A percentile compares a stretch with the other conserved stretches of the same genome.
Conservation (phyloP, 2,329 filamentous ascomycete species). For the Sarocladiaceae sp. region DNA sequence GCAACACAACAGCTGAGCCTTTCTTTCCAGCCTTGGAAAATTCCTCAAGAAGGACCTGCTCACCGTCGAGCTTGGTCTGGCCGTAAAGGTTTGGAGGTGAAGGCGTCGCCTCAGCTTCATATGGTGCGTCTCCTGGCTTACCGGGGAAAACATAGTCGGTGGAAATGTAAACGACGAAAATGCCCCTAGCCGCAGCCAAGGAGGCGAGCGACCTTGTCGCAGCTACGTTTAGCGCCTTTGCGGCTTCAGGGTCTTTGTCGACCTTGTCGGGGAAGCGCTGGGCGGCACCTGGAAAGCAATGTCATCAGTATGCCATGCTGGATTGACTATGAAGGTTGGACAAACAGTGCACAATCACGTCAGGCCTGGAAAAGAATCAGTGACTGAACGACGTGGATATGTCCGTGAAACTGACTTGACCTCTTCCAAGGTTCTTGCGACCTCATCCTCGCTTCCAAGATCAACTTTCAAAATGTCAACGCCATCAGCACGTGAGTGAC, state of each 20-base stretch:
- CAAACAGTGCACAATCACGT: constrained; percentile 78
- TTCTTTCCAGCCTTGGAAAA: constrained; percentile 43
- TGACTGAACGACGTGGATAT: too few species aligned
- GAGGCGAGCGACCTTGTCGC: constrained; percentile 64
- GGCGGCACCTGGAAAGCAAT: constrained; percentile 64
- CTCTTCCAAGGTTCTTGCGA: constrained; percentile 47
- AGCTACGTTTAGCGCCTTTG: constrained; percentile 68
- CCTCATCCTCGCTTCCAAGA: constrained; percentile 39
- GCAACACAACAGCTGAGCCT: constrained; percentile 63
- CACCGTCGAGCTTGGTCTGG: constrained; percentile 57
- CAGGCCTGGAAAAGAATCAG: too few species aligned
- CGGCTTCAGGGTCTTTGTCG: constrained; percentile 71
- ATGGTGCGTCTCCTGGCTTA: constrained; percentile 75
- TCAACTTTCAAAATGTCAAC: constrained; percentile 61
- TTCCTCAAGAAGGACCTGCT: constrained; percentile 61
- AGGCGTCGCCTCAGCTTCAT: constrained; percentile 60
- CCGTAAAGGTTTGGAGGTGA: constrained; percentile 74
- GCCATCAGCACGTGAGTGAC: constrained; percentile 69
- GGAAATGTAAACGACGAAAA: constrained; percentile 72
- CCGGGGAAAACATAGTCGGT: constrained; percentile 81
- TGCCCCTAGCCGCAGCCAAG: constrained; percentile 57
- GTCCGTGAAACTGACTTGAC: constrained; percentile 44
- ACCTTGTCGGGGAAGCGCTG: constrained; percentile 87
- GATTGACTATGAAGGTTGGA: background rate
- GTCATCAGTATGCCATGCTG: background rate